Evolutionary conservation across 495 filamentous ascomycete genomes (phyloP).

Genomic region (Platismatia glauca): DNA sequence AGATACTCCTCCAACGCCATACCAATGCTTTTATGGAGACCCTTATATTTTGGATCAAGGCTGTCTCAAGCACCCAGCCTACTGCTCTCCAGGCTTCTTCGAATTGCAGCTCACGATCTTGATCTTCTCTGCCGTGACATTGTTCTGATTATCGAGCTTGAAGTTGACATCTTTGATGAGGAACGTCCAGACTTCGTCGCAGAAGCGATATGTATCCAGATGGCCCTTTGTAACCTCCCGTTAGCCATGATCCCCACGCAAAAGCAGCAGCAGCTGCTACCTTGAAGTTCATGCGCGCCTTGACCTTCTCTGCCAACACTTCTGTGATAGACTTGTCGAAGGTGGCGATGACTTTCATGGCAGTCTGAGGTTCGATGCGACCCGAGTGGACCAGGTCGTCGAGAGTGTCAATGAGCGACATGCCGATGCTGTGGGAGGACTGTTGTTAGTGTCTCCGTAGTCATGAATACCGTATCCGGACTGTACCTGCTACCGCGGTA

Average conservation of each 20-base stretch:
- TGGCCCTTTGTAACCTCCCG: constrained; percentile 56
- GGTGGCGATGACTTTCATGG: constrained; percentile 92
- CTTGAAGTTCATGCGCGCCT: constrained; percentile 90
- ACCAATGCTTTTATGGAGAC: background rate
- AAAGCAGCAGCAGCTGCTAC: constrained; percentile 38
- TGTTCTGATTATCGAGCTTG: constrained; percentile 77
- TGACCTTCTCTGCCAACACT: constrained; percentile 81
- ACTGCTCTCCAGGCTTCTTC: constrained; percentile 68
- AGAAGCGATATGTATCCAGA: constrained; percentile 98
- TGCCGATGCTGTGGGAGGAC: constrained; percentile 61
- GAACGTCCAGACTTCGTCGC: constrained; percentile 99
- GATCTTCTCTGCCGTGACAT: constrained; percentile 65
- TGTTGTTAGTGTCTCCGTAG: constrained; percentile 19
- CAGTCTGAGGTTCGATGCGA: constrained; percentile 92
- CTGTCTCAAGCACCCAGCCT: constrained; percentile 11
- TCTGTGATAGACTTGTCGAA: constrained; percentile 88
- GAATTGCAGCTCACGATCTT: constrained; percentile 97
- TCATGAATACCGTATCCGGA: background rate
- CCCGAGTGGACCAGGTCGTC: constrained; percentile 90
- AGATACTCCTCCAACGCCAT: constrained; percentile 2
- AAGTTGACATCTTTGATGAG: constrained; percentile 96
- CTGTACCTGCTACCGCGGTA: constrained; percentile 92
- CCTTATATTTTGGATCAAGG: too few species aligned
- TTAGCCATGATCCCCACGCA: background rate
- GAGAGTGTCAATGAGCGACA: constrained; percentile 87